Conservation (phyloP, 2,329 filamentous ascomycete species). For the Paecilomyces dactylethromorphus region DNA sequence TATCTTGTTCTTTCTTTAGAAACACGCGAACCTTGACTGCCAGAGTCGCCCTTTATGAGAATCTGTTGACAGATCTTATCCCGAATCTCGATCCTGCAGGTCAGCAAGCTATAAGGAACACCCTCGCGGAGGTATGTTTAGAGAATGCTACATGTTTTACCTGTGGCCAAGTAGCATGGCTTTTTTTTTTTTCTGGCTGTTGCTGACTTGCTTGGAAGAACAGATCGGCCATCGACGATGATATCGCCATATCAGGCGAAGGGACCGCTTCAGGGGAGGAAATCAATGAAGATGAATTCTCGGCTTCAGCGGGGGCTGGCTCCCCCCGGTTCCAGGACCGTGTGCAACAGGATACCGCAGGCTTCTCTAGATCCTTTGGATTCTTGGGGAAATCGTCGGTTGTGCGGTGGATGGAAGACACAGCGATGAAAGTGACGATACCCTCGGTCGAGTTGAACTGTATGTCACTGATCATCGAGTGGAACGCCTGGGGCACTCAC, state of each 20-base stretch:
- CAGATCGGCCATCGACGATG: conserved; percentile 7
- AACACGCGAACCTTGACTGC: conserved; percentile 10
- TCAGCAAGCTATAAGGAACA: conserved; percentile 10
- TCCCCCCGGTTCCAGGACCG: conserved; percentile 8
- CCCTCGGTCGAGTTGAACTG: not conserved
- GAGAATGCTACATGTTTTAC: not conserved
- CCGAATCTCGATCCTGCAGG: conserved; percentile 7
- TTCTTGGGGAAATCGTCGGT: conserved; percentile 12
- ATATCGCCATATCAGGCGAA: conserved; percentile 4
- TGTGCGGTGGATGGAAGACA: conserved; percentile 10
- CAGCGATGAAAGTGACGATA: not conserved
- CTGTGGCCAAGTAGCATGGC: not conserved
- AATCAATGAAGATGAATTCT: conserved; percentile 10
- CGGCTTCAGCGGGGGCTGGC: conserved; percentile 3
- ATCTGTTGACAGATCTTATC: conserved; percentile 9
- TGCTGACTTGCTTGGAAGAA: conserved; percentile 1
- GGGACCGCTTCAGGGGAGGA: conserved; percentile 6
- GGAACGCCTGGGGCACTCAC: not conserved
- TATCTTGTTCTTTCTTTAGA: conserved; percentile 2
- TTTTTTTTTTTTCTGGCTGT: not conserved
- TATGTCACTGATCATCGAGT: not conserved
- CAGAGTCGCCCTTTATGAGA: conserved; percentile 11
- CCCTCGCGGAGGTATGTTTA: conserved; percentile 7
- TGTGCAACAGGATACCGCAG: conserved; percentile 3
- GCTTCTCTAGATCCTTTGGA: conserved; percentile 2